Evolutionary conservation across 306 rosid genomes (phyloP).

Genomic region (Crataegus laevigata): DNA sequence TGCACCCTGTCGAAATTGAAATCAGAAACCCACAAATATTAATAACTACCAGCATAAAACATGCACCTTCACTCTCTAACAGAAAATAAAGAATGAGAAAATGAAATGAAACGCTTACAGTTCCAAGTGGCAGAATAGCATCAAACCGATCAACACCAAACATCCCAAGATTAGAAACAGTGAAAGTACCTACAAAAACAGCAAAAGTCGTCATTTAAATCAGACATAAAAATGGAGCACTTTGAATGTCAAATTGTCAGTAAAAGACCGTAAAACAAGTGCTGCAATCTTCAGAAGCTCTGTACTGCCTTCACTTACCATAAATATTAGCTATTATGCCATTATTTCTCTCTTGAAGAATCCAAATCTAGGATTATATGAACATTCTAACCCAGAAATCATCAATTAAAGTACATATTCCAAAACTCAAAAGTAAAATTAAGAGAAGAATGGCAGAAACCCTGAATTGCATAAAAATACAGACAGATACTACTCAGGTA

Average conservation of each 20-base stretch:
- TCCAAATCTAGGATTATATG: not conserved
- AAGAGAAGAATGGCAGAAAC: not conserved
- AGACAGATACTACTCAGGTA: not conserved
- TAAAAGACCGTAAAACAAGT: no score
- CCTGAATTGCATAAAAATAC: not conserved
- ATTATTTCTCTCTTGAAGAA: no score
- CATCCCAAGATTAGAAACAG: constrained; percentile 95
- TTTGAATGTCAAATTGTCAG: no score
- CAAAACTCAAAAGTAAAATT: not conserved
- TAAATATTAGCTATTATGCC: no score
- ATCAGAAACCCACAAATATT: not conserved
- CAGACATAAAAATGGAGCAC: not conserved
- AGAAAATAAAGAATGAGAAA: not conserved
- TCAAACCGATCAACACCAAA: constrained; percentile 96
- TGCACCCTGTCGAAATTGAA: constrained; percentile 63
- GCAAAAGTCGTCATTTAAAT: not conserved
- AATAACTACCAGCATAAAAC: not conserved
- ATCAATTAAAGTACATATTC: not conserved
- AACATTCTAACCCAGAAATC: not conserved
- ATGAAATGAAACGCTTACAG: constrained; percentile 38
- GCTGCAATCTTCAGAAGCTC: no score
- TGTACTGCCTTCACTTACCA: no score
- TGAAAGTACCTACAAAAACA: constrained; percentile 66
- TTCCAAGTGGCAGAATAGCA: constrained; percentile 97
- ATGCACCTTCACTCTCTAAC: constrained; percentile 1